Conservation (phyloP, 2,329 filamentous ascomycete species). For the Clarireedia monteithiana region DNA sequence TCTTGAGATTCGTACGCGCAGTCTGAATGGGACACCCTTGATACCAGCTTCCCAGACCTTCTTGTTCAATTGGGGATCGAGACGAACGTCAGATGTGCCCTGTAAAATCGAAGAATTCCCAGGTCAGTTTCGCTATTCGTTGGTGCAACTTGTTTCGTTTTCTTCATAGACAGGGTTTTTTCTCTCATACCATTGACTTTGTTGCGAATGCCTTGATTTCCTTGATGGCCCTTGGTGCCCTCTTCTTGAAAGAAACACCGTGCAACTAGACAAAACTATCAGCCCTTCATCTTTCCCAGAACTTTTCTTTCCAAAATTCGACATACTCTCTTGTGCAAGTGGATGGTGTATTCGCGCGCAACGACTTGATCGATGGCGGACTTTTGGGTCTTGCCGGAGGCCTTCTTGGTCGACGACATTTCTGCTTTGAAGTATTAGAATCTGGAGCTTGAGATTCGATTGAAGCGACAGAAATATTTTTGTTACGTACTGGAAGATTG, state of each 20-base stretch:
- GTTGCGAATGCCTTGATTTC: constrained; percentile 94
- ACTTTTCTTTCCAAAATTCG: constrained; percentile 18
- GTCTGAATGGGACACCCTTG: constrained; percentile 97
- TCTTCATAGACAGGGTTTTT: neutral
- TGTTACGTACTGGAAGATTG: constrained; percentile 20
- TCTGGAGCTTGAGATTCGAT: neutral
- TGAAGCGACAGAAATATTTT: neutral
- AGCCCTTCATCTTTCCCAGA: constrained; percentile 31
- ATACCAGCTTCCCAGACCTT: constrained; percentile 99
- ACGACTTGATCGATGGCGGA: constrained; percentile 99
- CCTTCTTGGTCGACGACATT: constrained; percentile 65
- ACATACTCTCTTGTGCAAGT: constrained; percentile 99
- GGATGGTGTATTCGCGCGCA: constrained; percentile 99
- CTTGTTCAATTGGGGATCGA: constrained; percentile 99
- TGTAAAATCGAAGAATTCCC: constrained; percentile 34
- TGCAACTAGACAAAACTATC: constrained; percentile 65
- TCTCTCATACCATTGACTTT: constrained; percentile 81
- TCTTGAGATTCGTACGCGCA: constrained; percentile 96
- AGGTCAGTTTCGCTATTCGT: neutral
- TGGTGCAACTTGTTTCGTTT: neutral
- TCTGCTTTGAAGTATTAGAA: constrained; percentile 26
- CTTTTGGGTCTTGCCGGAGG: constrained; percentile 63
- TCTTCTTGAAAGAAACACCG: constrained; percentile 99
- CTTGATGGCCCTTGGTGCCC: constrained; percentile 97
- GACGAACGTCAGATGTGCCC: constrained; percentile 94